A percentile compares a stretch with the other conserved stretches of the same genome.
These are phyloP conservation scores for Umbellularia californica DNA, from an alignment of 164 flowering plant species.

Conservation along the genomic window DNA sequence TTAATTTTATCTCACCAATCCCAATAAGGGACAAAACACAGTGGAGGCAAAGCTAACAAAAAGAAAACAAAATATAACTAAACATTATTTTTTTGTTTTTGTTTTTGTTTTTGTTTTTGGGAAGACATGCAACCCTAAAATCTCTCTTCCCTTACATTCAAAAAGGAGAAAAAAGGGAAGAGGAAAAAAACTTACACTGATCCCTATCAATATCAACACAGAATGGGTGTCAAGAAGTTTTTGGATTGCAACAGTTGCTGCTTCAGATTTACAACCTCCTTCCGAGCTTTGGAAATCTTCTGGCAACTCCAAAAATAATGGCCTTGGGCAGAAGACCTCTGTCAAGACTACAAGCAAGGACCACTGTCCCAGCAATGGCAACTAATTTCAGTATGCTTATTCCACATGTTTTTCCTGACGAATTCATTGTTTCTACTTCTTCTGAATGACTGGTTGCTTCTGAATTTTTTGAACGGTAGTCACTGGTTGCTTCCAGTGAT, in stretches of 20 bases:
- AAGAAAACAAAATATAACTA: no score
- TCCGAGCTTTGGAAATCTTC: conserved; percentile 61
- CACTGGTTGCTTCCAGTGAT: conserved; percentile 7
- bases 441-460: conserved; percentile 25
- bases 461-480: background rate
- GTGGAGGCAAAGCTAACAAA: no score
- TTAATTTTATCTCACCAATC: no score
- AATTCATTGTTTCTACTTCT: conserved; percentile 19
- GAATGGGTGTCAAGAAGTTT: background rate
- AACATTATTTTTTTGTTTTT: no score
- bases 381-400: conserved; percentile 55
- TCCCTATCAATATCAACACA: no score
- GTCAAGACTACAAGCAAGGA: conserved; percentile 73
- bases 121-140: no score
- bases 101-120: no score
- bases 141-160: no score
- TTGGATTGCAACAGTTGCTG: no score
- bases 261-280: conserved; percentile 33
- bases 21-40: no score
- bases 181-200: background rate
- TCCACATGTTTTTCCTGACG: conserved; percentile 34
- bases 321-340: conserved; percentile 78
- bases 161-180: background rate
- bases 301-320: conserved; percentile 73
- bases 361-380: conserved; percentile 64